Evolutionary conservation across 1,139 yeast species (phyloP), one percentile per base, ranked within the genome.

Genomic region (Hansenula sp.): DNA sequence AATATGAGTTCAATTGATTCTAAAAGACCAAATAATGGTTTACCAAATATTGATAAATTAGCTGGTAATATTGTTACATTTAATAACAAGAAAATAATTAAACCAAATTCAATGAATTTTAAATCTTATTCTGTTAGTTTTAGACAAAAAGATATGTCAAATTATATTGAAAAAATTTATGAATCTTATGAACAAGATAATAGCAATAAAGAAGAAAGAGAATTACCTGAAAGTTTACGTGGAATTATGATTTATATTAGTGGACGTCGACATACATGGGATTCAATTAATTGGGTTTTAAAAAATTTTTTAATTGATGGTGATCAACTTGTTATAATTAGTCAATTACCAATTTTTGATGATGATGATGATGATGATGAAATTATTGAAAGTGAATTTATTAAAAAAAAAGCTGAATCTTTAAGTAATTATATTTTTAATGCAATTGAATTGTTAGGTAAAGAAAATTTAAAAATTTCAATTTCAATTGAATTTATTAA

Each of bases 251-350:
- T 81, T 21, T 77, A 79, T 52, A 68, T 82, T 14, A 73, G 80
- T 41, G 87, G 83, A 4, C 66, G 85, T 42, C 68, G 67, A 35
- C 84, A 79, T 57, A 81, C 90, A 1, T 79, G 89, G 84, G 78
- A 77, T 12, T 77, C 86, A 0, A 65, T 82, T n/a, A 86, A 82
- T 54, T 83, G 85, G 78, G 65, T 77, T 21, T 62, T 82, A 39
- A 68, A 68, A 40, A 66, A 71, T 36, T 65, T 73, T 37, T 62
- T 77, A 24, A 71, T 68, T 46, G 68, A 81, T 55, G 89, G 90
- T 18, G 94, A 84, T 55, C 72, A 78, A 19, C 61, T 84, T 11
- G 73, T 82, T 11, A 69, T 84, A 10, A 52, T 64, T 4, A 54
- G 78, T 3, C 56, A 70, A 24, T 63, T 77, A 8, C 69, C 71